Evolutionary conservation across 108 stramenopile genomes (phyloP).

Genomic region (Licmophora abbreviata): DNA sequence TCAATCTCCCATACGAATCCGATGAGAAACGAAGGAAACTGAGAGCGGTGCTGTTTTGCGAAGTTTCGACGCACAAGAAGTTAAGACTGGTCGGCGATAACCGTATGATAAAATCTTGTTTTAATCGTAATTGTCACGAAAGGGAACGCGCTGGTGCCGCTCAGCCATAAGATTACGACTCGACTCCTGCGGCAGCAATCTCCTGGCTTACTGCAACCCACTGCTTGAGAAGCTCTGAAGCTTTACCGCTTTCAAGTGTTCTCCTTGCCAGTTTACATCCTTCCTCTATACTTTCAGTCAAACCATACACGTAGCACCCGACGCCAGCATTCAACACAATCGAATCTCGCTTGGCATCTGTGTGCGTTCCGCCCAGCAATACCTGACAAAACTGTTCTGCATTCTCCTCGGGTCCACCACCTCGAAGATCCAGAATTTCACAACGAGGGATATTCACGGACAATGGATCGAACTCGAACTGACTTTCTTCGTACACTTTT

Average conservation of each 20-base stretch:
- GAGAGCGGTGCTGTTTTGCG: too few species aligned
- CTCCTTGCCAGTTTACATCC: conserved; percentile 77
- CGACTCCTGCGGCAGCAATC: conserved; percentile 25
- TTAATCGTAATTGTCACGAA: too few species aligned
- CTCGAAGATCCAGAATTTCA: conserved; percentile 85
- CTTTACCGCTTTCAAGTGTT: conserved; percentile 74
- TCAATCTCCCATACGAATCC: too few species aligned
- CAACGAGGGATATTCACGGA: conserved; percentile 84
- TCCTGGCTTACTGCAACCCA: conserved; percentile 73
- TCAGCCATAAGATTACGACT: too few species aligned
- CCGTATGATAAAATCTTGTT: too few species aligned
- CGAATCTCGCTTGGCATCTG: conserved; percentile 91
- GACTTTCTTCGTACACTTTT: conserved; percentile 60
- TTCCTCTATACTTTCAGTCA: conserved; percentile 78
- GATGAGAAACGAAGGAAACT: too few species aligned
- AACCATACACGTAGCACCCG: conserved; percentile 94
- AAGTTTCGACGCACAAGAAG: too few species aligned
- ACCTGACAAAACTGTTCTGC: conserved; percentile 83
- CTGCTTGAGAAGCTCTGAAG: conserved; percentile 45
- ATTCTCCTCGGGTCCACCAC: conserved; percentile 92
- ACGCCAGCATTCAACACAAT: conserved; percentile 96
- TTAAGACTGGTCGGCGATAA: too few species aligned
- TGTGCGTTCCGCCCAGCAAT: conserved; percentile 79
- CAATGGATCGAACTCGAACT: conserved; percentile 83
- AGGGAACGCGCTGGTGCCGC: too few species aligned